Evolutionary conservation across 495 filamentous ascomycete genomes (phyloP), one percentile per base, ranked within the genome.

Genomic region (Hyphodiscus hymeniophilus): DNA sequence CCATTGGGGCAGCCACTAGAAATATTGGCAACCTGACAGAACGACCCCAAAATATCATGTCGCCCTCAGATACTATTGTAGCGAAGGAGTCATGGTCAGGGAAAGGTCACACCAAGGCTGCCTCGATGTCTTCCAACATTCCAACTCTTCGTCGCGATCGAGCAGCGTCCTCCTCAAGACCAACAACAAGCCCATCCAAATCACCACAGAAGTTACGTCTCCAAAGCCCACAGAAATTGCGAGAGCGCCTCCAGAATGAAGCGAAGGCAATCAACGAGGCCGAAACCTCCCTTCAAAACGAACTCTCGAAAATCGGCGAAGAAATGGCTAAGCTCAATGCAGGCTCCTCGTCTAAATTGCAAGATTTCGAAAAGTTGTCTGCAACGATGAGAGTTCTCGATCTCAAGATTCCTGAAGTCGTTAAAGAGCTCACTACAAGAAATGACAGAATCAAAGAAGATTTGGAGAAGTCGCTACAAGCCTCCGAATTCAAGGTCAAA

Each of bases 201-300:
- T 49, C 52, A 13, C 59, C 59, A 22, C 59, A 59, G 53, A 92
- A 84, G 56, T 70, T 94, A 47, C 84, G 87, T 39, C 79, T 95
- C 64, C 90, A 94, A 63, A 90, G 84, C 35, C 86, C 91, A 0
- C 87, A 94, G 54, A 96, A 94, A 68, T 78, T 96, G 26, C 86
- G 92, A 36, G 87, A 96, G 63, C 85, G 90, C 41, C 74, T 95
- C 7, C 81, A 88, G 47, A 79, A 74, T 41, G 89, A 96, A 59
- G 85, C 88, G 59, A 81, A 74, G 38, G 75, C 81, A 2, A 77
- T 92, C 22, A 74, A 73, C 23, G 72, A 77, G n/a, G 75, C 80
- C 0, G 84, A 89, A 48, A 66, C 73, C 17, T 76, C 73, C 2
- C 62, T 96, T 13, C 78, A 84, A 59, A 73, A 77, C 23, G 92